Evolutionary conservation across 2,329 filamentous ascomycete genomes (phyloP).

Genomic region (Talaromyces verruculosus): DNA sequence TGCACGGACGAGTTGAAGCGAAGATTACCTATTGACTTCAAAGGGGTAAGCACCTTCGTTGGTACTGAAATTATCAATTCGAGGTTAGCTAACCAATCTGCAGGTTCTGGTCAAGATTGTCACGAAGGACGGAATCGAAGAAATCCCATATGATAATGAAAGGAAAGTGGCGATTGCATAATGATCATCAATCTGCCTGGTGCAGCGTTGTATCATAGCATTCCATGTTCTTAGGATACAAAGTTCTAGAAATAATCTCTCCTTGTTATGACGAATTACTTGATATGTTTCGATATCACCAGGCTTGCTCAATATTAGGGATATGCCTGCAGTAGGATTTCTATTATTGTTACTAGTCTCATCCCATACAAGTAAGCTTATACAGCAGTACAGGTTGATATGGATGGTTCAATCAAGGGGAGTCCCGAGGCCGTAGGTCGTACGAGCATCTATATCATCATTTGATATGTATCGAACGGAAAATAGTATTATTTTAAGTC

Average conservation of each 20-base stretch:
- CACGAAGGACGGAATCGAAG: conserved; percentile 86
- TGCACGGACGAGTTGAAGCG: conserved; percentile 97
- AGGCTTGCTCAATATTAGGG: not conserved
- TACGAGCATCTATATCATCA: not conserved
- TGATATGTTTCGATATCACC: not conserved
- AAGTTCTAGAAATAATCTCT: conserved; percentile 6
- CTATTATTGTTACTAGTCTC: too few species aligned
- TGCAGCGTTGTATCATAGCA: conserved; percentile 35
- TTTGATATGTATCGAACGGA: not conserved
- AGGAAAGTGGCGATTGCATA: conserved; percentile 54
- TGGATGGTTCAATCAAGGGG: too few species aligned
- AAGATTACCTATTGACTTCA: conserved; percentile 96
- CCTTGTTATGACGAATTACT: not conserved
- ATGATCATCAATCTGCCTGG: conserved; percentile 30
- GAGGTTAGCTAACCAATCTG: conserved; percentile 30
- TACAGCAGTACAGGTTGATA: too few species aligned
- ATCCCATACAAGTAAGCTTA: too few species aligned
- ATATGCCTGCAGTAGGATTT: not conserved
- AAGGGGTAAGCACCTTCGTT: conserved; percentile 65
- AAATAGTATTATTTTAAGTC: not conserved
- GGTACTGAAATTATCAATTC: not conserved
- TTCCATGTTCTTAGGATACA: conserved; percentile 21
- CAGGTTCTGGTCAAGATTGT: conserved; percentile 75
- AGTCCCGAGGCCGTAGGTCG: too few species aligned
- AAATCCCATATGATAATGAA: conserved; percentile 82